Evolutionary conservation across 148 eudicot genomes (phyloP).

Genomic region (Persicaria tinctoria): DNA sequence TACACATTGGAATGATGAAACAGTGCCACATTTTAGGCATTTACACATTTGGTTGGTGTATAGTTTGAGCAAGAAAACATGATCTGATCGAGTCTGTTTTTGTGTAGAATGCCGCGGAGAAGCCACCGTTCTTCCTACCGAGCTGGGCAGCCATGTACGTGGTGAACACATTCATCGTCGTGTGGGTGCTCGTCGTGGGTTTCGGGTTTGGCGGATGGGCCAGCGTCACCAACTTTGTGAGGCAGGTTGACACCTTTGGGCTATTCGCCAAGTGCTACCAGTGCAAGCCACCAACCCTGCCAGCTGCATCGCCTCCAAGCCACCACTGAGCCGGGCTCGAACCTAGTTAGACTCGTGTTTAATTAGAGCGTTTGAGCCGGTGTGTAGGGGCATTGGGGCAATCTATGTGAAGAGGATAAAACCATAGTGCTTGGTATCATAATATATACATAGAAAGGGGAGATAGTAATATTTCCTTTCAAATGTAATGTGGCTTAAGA

Average conservation of each 20-base stretch:
- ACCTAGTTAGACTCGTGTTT: no score
- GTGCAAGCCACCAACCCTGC: slow-evolving; percentile 27
- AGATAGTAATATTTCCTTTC: background rate
- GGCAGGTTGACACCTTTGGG: slow-evolving; percentile 52
- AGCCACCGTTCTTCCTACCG: slow-evolving; percentile 43
- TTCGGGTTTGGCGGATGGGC: slow-evolving; percentile 75
- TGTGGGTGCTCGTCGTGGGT: slow-evolving; percentile 50
- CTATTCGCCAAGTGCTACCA: slow-evolving; percentile 59
- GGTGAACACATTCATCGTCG: slow-evolving; percentile 41
- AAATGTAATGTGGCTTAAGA: slow-evolving; percentile 4
- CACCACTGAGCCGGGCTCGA: slow-evolving; percentile 6
- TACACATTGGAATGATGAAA: no score
- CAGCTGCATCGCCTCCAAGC: background rate
- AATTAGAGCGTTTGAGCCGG: background rate
- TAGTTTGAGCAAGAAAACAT: background rate
- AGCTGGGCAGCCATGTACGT: slow-evolving; percentile 48
- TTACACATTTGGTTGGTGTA: background rate
- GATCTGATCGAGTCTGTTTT: background rate
- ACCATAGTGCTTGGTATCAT: background rate
- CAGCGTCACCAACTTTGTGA: slow-evolving; percentile 46
- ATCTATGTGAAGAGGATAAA: background rate
- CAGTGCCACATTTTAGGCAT: background rate
- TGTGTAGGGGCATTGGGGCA: background rate
- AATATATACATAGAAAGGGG: background rate
- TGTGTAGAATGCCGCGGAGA: slow-evolving; percentile 62